Evolutionary conservation across 371 early-diverging fungal genomes (phyloP).

Genomic region (Lichtheimia ramosa): DNA sequence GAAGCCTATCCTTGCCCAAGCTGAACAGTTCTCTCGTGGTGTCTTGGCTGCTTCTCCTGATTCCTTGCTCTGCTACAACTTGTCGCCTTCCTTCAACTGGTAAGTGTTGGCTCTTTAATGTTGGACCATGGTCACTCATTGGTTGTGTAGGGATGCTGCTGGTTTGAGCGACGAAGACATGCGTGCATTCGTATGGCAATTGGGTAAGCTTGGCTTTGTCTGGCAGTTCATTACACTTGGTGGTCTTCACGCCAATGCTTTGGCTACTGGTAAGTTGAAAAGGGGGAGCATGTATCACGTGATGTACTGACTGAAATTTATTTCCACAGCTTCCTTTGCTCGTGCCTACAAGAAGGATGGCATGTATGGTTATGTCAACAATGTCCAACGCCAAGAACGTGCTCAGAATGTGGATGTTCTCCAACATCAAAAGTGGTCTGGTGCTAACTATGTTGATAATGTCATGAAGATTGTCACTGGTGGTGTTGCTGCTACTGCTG

Average conservation of each 20-base stretch:
- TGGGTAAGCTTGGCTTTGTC: slow-evolving; percentile 92
- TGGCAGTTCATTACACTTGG: slow-evolving; percentile 99
- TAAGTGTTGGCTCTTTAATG: slow-evolving; percentile 38
- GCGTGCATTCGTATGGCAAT: slow-evolving; percentile 73
- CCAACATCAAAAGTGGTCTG: slow-evolving; percentile 98
- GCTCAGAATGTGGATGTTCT: slow-evolving; percentile 90
- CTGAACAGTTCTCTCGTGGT: slow-evolving; percentile 88
- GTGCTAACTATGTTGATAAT: slow-evolving; percentile 93
- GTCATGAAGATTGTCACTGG: slow-evolving; percentile 91
- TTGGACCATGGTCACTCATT: too few relatives aligned
- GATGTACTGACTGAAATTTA: slow-evolving; percentile 8
- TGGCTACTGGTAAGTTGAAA: slow-evolving; percentile 46
- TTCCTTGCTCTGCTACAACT: slow-evolving; percentile 89
- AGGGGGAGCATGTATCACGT: not conserved
- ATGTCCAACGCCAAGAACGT: slow-evolving; percentile 95
- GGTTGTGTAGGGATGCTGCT: slow-evolving; percentile 70
- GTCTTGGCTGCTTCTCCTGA: slow-evolving; percentile 67
- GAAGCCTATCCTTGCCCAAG: slow-evolving; percentile 90
- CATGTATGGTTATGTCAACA: slow-evolving; percentile 94
- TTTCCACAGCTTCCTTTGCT: slow-evolving; percentile 92
- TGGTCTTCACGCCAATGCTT: slow-evolving; percentile 94
- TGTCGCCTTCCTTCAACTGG: slow-evolving; percentile 99
- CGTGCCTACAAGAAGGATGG: slow-evolving; percentile 86
- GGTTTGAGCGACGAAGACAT: slow-evolving; percentile 93
- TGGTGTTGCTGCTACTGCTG: slow-evolving; percentile 94